Evolutionary conservation across 169 alveolate genomes (phyloP), one percentile per base, ranked within the genome.

Genomic region (Eimeria praecox): DNA sequence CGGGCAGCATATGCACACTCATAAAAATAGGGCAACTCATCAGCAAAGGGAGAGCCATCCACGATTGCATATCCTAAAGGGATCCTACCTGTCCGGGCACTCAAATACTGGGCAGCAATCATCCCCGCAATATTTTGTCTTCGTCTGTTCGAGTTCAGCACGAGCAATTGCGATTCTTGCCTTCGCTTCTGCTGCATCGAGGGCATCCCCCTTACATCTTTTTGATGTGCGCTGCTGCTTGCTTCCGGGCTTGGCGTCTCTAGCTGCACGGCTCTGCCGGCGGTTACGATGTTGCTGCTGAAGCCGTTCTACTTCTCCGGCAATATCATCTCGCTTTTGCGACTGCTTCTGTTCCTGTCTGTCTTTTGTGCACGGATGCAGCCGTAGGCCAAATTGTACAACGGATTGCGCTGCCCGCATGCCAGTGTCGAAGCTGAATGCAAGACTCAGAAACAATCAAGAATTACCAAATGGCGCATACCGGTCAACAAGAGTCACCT

Each of bases 361-460:
- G 71, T 9, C 82, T 35, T 87, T 87, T 62, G 93, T 87, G 83
- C 93, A 87, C 5, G 93, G 93, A 46, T 87, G 93, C 33, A 35
- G 93, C 27, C 93, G 93, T 83, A 87, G 64, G 10, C 93, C 93
- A 87, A 87, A 87, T 83, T 87, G 93, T 10, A 87, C 93, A 87
- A 87, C 93, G 83, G 93, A 87, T 52, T 87, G 93, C 93, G 93
- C 93, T 40, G 93, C 93, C 35, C 93, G 62, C 93, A 87, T 87
- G 93, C 93, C 93, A 35, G 93, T 87, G 82, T 87, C 93, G 73
- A 87, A 87, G 33, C 93, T 87, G 80, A 62, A 64, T 1, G 44
- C 82, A 52, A 20, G 54, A 30, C 18, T 44, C 89, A 80, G 89
- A 46, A 27, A 5, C n/a, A 27, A n/a, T 12, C 83, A 18, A 33